phyloP scores from a whole-genome alignment of 208 protist genomes.

The Acanthamoeba royreba region DNA sequence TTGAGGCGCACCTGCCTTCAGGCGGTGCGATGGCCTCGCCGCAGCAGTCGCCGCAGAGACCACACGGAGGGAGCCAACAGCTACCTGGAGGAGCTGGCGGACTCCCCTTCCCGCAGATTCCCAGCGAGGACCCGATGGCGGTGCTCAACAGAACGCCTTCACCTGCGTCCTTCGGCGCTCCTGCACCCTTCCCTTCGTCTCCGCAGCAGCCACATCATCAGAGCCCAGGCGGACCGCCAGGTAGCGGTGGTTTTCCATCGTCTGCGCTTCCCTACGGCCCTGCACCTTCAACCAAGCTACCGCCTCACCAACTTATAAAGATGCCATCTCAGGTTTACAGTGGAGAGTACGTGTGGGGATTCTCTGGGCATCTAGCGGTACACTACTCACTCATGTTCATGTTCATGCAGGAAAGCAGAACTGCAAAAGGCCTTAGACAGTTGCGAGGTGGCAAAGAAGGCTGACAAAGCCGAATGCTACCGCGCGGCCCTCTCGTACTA shows the following conservation, averaged over 20 bases:
- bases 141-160: not conserved
- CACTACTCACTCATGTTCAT: not conserved
- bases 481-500: not conserved
- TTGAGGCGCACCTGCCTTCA: not conserved
- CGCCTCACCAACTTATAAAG: not conserved
- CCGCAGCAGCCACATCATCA: too few relatives aligned
- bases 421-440: not conserved
- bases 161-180: not conserved
- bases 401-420: not conserved
- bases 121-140: not conserved
- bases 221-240: not conserved
- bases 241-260: not conserved
- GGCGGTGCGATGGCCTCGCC: not conserved
- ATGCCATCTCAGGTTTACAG: not conserved
- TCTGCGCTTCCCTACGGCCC: not conserved
- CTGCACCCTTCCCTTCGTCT: not conserved
- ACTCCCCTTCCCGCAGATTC: not conserved
- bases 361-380: not conserved
- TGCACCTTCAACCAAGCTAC: not conserved
- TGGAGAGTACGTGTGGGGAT: not conserved
- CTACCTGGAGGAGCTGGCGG: not conserved
- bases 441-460: constrained; percentile 10
- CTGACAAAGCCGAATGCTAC: constrained; percentile 13
- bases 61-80: too few relatives aligned
- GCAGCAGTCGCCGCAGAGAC: not conserved